Conservation (phyloP, 2,329 filamentous ascomycete species). For the Microcyclospora tardicrescens region DNA sequence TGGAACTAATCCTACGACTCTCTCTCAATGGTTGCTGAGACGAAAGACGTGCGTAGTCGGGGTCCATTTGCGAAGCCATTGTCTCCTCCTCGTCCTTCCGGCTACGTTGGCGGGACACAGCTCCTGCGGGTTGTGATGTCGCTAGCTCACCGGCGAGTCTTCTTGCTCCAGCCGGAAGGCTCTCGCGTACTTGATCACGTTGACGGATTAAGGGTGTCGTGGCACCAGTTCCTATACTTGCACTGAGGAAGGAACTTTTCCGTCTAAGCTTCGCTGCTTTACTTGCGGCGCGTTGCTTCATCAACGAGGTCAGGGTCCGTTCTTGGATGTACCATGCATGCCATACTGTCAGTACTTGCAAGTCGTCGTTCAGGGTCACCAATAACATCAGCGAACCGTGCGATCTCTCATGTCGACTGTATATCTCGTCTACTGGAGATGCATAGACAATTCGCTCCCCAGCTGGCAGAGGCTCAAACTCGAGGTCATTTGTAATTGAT, state of each 20-base stretch:
- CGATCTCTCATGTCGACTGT: slow-evolving; percentile 1
- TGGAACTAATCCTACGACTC: slow-evolving; percentile 78
- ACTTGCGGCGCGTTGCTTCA: slow-evolving; percentile 27
- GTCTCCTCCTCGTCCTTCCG: slow-evolving; percentile 30
- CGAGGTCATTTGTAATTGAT: slow-evolving; percentile 25
- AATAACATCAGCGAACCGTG: slow-evolving; percentile 51
- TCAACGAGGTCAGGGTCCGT: slow-evolving; percentile 37
- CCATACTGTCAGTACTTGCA: slow-evolving; percentile 73
- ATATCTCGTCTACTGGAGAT: slow-evolving; percentile 49
- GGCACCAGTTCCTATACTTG: slow-evolving; percentile 47
- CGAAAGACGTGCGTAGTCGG: slow-evolving; percentile 29
- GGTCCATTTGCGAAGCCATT: slow-evolving; percentile 38
- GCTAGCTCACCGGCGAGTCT: slow-evolving; percentile 11
- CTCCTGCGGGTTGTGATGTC: slow-evolving; percentile 8
- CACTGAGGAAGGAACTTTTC: slow-evolving; percentile 46
- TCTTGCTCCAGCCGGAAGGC: slow-evolving; percentile 46
- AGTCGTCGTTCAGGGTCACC: slow-evolving; percentile 67
- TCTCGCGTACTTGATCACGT: slow-evolving; percentile 60
- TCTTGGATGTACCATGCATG: slow-evolving; percentile 63
- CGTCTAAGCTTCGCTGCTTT: slow-evolving; percentile 42
- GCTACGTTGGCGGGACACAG: slow-evolving; percentile 15
- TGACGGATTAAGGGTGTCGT: slow-evolving; percentile 55
- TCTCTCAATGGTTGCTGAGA: slow-evolving; percentile 41
- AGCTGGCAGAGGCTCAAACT: slow-evolving; percentile 53
- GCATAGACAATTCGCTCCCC: slow-evolving; percentile 77